Conservation (phyloP, 2,329 filamentous ascomycete species). For the Pyrenophora graminea region DNA sequence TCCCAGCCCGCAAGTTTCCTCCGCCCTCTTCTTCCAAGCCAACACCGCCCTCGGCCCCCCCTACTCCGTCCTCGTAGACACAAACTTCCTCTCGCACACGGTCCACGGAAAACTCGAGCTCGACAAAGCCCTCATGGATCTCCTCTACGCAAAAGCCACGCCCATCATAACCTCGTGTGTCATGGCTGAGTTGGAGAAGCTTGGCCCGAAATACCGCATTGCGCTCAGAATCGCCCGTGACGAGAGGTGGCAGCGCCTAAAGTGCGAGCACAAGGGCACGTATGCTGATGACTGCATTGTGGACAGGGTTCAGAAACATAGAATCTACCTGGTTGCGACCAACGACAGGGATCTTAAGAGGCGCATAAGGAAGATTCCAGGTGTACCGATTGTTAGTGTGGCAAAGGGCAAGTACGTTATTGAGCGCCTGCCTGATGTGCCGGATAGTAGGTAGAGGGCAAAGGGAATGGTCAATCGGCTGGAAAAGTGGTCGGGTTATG, state of each 20-base stretch:
- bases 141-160: conserved; percentile 86
- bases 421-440: conserved; percentile 84
- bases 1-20: conserved; percentile 73
- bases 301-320: conserved; percentile 51
- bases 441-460: conserved; percentile 55
- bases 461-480: background rate
- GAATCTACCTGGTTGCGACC: conserved; percentile 52
- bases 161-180: conserved; percentile 80
- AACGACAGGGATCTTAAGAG: conserved; percentile 69
- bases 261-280: conserved; percentile 87
- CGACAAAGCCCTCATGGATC: conserved; percentile 89
- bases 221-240: conserved; percentile 86
- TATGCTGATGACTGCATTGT: conserved; percentile 74
- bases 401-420: conserved; percentile 92
- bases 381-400: conserved; percentile 78
- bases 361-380: conserved; percentile 79
- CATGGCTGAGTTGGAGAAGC: conserved; percentile 84
- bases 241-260: conserved; percentile 81
- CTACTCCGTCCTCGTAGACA: conserved; percentile 67
- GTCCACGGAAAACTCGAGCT: conserved; percentile 89
- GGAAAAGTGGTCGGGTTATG: background rate
- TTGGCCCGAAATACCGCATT: conserved; percentile 83
- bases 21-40: conserved; percentile 54
- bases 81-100: conserved; percentile 63
- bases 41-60: conserved; percentile 86